These are phyloP conservation scores for Phyllosticta citriasiana DNA, from an alignment of 2,329 filamentous ascomycete species.

Conservation along the genomic window DNA sequence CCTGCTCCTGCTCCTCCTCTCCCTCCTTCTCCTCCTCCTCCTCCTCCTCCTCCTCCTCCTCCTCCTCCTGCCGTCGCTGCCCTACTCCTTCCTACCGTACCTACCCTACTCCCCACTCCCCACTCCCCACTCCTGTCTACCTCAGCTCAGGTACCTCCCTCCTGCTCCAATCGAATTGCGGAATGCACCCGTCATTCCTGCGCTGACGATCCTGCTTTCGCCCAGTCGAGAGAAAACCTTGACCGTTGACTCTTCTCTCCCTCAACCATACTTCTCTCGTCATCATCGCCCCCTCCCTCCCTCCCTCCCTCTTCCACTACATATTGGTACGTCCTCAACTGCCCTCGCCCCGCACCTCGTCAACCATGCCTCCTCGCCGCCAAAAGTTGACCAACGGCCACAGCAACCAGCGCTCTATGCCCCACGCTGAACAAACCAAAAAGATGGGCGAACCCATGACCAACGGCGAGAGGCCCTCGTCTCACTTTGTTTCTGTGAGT, in stretches of 20 bases:
- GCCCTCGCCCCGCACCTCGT: background rate
- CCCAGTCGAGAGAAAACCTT: conserved; percentile 1
- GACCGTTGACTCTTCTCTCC: background rate
- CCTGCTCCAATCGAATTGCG: conserved; percentile 2
- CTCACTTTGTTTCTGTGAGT: conserved; percentile 30
- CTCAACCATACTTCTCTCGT: background rate
- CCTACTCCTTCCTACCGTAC: no score
- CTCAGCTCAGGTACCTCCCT: no score
- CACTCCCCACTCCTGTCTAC: background rate
- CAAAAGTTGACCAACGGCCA: background rate
- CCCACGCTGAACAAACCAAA: conserved; percentile 17
- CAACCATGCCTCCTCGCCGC: background rate
- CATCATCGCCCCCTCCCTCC: background rate
- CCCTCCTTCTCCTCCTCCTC: background rate
- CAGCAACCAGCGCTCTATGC: background rate
- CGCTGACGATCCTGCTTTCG: conserved; percentile 3
- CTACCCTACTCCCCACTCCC: no score
- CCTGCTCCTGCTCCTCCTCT: background rate
- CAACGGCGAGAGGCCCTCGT: conserved; percentile 31
- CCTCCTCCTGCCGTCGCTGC: background rate
- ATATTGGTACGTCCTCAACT: background rate
- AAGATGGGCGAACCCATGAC: conserved; percentile 26
- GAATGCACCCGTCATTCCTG: conserved; percentile 4
- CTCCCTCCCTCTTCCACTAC: background rate
- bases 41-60: background rate